Base-by-base conservation (phyloP, 345 rosid species). In the Pelargonium nanum region DNA sequence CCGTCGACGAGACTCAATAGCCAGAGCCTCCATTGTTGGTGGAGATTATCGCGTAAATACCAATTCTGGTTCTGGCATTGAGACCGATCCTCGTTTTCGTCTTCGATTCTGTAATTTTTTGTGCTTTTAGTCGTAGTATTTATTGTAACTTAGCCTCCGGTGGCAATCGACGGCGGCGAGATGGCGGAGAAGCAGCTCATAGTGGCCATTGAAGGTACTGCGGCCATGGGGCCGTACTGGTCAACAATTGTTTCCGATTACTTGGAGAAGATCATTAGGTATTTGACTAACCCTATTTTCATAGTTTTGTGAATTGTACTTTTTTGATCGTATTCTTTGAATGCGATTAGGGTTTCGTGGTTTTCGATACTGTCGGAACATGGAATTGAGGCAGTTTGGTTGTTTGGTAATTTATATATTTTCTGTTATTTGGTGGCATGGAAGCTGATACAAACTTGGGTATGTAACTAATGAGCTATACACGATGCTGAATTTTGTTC, bases 211-310 rank as follows among this genome's bases (percentile, higher is more conserved):
- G 99, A 93, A 81, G 88, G 90, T 44, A 89, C 97, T 4, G 96
- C 96, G 0, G 95, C 97, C 45, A 70, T 93, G 83, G 99, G 97
- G 12, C 91, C 94, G 28, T 83, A 75, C 79, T 93, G 99, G 97
- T 72, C 77, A 0, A 68, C 79, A 61, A 67, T 93, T 22, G 65
- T 87, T 56, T 80, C 88, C 50, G 96, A 93, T 73, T 93, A 93
- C 71, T 85, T 93, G 44, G 89, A 87, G 20, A 93, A 93, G 77
- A 93, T 89, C 15, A 79, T 93, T 76, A 82, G 96, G 97, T 87
- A 32, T 56, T 4, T 22, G 48, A 16, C 50, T 70, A 62, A 15
- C 16, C 57, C 8, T 26, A 1, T 61, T 3, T 25, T n/a, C 26
- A 23, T 55, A 55, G 9, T 56, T 34, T 4, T 19, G 5, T 6